phyloP scores from a whole-genome alignment of 192 early-diverging fungal genomes.

The Coemansia erecta region DNA sequence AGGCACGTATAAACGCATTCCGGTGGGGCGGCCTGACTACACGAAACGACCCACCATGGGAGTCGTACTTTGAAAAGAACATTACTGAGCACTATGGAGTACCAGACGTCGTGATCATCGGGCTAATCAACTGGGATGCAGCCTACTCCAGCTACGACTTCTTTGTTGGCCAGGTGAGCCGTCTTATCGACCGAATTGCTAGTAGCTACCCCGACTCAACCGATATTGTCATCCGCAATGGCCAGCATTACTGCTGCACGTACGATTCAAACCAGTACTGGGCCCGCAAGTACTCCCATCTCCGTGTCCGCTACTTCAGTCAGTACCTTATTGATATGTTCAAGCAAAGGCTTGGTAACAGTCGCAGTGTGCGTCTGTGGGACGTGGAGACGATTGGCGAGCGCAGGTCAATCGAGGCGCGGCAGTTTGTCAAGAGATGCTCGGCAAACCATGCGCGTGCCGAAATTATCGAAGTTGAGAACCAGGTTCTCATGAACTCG shows the following conservation, averaged over 20 bases:
- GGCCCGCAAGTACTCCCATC: slow-evolving; percentile 34
- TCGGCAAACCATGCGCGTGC: slow-evolving; percentile 50
- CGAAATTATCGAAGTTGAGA: slow-evolving; percentile 54
- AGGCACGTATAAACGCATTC: slow-evolving; percentile 25
- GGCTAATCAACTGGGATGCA: slow-evolving; percentile 54
- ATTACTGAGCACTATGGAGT: neutral
- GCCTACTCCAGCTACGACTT: slow-evolving; percentile 33
- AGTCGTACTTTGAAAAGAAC: slow-evolving; percentile 4
- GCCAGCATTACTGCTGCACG: slow-evolving; percentile 57
- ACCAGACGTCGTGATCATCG: slow-evolving; percentile 36
- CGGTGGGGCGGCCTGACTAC: slow-evolving; percentile 56
- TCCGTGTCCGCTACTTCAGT: slow-evolving; percentile 21
- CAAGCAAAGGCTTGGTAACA: slow-evolving; percentile 9
- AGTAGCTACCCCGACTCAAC: slow-evolving; percentile 19
- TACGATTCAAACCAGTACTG: slow-evolving; percentile 31
- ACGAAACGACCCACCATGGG: slow-evolving; percentile 49
- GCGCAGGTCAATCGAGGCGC: slow-evolving; percentile 20
- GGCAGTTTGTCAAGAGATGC: slow-evolving; percentile 28
- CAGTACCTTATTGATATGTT: slow-evolving; percentile 24
- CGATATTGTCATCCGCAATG: slow-evolving; percentile 50
- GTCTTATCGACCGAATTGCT: slow-evolving; percentile 26
- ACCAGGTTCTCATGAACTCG: slow-evolving; percentile 33
- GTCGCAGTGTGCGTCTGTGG: slow-evolving; percentile 28
- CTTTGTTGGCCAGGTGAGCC: slow-evolving; percentile 25
- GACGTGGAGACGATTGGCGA: slow-evolving; percentile 44